Evolutionary conservation across 2,329 filamentous ascomycete genomes (phyloP).

Genomic region (Alternaria postmessia): DNA sequence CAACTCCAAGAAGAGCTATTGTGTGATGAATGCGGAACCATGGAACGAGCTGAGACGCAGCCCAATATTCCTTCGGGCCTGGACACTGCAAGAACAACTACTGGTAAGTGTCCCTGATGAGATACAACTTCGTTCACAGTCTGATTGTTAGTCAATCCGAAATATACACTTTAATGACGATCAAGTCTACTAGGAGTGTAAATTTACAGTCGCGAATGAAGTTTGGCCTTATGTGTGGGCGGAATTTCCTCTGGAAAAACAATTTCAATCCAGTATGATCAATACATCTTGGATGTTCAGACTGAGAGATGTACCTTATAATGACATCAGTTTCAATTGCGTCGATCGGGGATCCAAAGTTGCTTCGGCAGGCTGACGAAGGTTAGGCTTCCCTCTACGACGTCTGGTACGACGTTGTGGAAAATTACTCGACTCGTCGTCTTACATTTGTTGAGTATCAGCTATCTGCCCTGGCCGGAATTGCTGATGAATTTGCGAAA

Average conservation of each 20-base stretch:
- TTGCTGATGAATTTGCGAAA: background rate
- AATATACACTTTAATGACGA: background rate
- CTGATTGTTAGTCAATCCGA: background rate
- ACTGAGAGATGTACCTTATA: background rate
- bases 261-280: fast-evolving
- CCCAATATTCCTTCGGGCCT: background rate
- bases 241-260: background rate
- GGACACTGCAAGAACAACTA: background rate
- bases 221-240: background rate
- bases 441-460: background rate
- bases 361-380: background rate
- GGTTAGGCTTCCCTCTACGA: background rate
- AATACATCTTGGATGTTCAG: background rate
- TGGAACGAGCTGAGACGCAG: too few species aligned
- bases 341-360: background rate
- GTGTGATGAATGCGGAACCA: too few species aligned
- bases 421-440: background rate
- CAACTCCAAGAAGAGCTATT: too few species aligned
- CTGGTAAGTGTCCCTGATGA: background rate
- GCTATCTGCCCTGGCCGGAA: background rate
- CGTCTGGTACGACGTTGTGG: background rate
- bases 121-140: background rate
- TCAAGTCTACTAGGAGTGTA: background rate
- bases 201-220: background rate
- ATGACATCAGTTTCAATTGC: background rate